Conservation (phyloP, 1,139 yeast genomes). For the Saccharomycopsis hybrid region DNA sequence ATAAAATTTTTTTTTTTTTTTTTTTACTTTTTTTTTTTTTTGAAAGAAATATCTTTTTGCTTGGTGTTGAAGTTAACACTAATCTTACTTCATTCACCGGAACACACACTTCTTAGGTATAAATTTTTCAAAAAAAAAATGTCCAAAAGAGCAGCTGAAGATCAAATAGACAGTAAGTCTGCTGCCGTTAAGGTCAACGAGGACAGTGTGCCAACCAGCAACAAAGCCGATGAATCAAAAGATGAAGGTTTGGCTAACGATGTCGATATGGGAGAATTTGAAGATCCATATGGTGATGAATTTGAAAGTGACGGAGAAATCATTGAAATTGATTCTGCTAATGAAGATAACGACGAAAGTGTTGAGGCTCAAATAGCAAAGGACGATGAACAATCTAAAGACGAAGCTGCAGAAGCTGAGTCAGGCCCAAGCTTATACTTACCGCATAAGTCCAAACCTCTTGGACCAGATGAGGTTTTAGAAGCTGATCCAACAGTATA, state of each 20-base stretch:
- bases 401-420: conserved; percentile 29
- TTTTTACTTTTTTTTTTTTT: background rate
- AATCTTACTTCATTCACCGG: background rate
- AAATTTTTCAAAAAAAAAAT: conserved; percentile 28
- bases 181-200: conserved; percentile 33
- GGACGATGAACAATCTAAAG: conserved; percentile 27
- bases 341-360: conserved; percentile 44
- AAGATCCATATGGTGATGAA: conserved; percentile 93
- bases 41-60: background rate
- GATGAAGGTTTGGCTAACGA: conserved; percentile 32
- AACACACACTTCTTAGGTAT: too few relatives aligned
- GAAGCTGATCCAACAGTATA: conserved; percentile 96
- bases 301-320: conserved; percentile 90
- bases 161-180: conserved; percentile 31
- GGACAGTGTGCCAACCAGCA: conserved; percentile 30
- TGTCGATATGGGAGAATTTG: conserved; percentile 81
- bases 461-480: conserved; percentile 92
- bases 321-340: conserved; percentile 67
- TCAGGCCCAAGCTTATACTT: conserved; percentile 49
- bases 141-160: conserved; percentile 59
- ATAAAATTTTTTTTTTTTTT: too few relatives aligned
- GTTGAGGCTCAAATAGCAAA: conserved; percentile 26
- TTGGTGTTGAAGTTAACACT: background rate
- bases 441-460: conserved; percentile 82
- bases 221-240: conserved; percentile 10